Evolutionary conservation across 2,329 filamentous ascomycete genomes (phyloP).

Genomic region (Alternaria infectoria): DNA sequence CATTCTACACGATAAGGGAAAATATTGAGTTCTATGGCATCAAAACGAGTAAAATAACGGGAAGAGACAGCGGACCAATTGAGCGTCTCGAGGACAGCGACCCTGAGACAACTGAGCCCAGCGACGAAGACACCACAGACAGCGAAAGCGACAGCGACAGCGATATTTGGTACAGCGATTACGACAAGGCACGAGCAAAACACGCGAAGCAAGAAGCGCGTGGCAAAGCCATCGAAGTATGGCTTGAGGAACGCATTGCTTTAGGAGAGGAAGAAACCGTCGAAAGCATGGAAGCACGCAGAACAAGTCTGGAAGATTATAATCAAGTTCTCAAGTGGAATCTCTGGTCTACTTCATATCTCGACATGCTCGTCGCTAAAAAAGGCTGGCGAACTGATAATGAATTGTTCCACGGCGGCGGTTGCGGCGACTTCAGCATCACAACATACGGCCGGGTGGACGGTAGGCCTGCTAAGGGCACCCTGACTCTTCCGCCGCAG

Average conservation of each 20-base stretch:
- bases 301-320: background rate
- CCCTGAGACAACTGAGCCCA: background rate
- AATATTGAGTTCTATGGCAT: background rate
- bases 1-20: too few species aligned
- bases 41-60: background rate
- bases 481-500: too few species aligned
- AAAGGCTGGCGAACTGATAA: background rate
- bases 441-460: too few species aligned
- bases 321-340: too few species aligned
- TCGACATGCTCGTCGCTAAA: background rate
- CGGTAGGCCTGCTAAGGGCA: too few species aligned
- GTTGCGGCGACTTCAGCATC: background rate
- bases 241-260: background rate
- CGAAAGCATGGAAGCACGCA: background rate
- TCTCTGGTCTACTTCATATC: background rate
- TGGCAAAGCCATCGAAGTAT: background rate
- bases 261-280: background rate
- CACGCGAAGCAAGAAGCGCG: background rate
- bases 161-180: background rate
- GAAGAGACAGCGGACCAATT: background rate
- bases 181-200: background rate
- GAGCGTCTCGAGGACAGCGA: background rate
- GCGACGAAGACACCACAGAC: background rate
- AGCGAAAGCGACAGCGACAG: background rate
- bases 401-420: background rate